phyloP scores from a whole-genome alignment of 495 filamentous ascomycete genomes.

The Rostrohypoxylon terebratum region DNA sequence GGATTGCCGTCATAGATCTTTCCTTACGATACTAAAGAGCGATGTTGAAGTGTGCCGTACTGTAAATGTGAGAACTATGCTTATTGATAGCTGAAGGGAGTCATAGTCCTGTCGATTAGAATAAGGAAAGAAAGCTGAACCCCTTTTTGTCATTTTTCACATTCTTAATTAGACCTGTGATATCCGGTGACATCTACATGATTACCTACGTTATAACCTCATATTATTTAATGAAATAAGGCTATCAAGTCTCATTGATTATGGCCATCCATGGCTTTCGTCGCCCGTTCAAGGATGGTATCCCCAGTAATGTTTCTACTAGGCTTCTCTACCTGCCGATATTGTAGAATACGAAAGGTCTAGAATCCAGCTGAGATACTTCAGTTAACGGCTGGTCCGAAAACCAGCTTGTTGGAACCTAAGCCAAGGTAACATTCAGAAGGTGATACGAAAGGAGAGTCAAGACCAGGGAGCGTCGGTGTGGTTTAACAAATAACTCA shows the following conservation, averaged over 20 bases:
- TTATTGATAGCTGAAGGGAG: background rate
- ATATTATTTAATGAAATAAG: background rate
- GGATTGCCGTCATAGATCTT: background rate
- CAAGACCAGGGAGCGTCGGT: slow-evolving; percentile 5
- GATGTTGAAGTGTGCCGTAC: background rate
- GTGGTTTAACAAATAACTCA: background rate
- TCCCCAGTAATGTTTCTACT: too few species aligned
- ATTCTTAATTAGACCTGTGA: background rate
- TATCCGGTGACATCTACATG: background rate
- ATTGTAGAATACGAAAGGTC: background rate
- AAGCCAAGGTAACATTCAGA: background rate
- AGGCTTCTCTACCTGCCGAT: background rate
- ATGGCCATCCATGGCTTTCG: background rate
- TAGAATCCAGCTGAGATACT: background rate
- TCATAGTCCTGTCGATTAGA: background rate
- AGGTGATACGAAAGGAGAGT: background rate
- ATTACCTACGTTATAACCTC: background rate
- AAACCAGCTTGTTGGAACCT: background rate
- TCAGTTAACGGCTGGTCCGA: background rate
- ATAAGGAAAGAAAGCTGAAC: background rate
- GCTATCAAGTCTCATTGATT: background rate
- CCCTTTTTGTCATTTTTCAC: background rate
- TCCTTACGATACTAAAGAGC: background rate
- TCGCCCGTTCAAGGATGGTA: background rate
- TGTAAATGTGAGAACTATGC: background rate